These are phyloP conservation scores for Macroventuria anomochaeta DNA, from an alignment of 2,329 filamentous ascomycete genomes.

Conservation along the genomic window DNA sequence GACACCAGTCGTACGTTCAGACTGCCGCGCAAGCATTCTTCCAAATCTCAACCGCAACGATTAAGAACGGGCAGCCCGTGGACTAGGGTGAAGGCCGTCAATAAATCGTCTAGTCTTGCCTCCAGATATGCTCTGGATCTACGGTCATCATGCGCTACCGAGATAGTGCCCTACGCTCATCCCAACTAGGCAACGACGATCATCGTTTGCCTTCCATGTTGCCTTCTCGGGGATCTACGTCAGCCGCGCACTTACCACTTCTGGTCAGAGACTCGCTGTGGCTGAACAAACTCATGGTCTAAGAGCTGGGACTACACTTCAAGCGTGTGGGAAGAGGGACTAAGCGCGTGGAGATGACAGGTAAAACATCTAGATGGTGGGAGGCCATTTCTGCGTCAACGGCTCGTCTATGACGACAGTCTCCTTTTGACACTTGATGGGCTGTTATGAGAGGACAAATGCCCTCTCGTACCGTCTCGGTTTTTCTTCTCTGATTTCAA, in stretches of 20 bases:
- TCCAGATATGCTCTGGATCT: conserved; percentile 3
- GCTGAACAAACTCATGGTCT: conserved; percentile 2
- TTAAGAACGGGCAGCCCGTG: neutral
- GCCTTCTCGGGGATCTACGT: conserved; percentile 4
- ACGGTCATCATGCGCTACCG: neutral
- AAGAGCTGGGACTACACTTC: neutral
- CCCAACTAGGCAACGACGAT: neutral
- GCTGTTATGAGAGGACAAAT: neutral
- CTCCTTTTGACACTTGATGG: neutral
- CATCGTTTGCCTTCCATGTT: conserved; percentile 2
- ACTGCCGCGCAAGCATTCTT: neutral
- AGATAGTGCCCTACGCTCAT: neutral
- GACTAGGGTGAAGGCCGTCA: neutral
- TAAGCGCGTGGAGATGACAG: conserved; percentile 7
- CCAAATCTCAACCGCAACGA: neutral
- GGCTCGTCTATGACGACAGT: conserved; percentile 8
- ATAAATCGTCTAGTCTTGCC: conserved; percentile 4
- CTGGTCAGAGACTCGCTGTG: neutral
- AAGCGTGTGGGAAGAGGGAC: neutral
- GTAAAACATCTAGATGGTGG: neutral
- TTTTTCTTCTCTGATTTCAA: neutral
- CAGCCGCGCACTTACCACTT: conserved; percentile 6
- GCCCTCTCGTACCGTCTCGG: neutral
- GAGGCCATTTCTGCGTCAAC: neutral
- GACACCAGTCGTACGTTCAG: neutral